Conservation (phyloP, 768 basidiomycete species). For the Leccinum uliginosum region DNA sequence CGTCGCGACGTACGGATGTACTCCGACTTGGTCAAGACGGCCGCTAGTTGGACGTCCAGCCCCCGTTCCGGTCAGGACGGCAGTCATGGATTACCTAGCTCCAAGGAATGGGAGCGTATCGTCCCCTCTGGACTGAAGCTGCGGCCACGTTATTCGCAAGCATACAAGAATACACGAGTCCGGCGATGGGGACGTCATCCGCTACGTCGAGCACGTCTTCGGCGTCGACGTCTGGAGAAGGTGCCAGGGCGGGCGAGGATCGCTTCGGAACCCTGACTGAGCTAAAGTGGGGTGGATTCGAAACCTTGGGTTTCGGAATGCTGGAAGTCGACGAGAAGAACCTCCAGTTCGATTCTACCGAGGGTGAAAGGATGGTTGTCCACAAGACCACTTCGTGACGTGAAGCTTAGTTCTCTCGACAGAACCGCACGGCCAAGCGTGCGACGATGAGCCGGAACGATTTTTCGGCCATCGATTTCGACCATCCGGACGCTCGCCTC, state of each 20-base stretch:
- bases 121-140: slow-evolving; percentile 57
- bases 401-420: slow-evolving; percentile 8
- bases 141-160: slow-evolving; percentile 66
- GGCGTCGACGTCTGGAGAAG: slow-evolving; percentile 33
- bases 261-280: slow-evolving; percentile 80
- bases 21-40: slow-evolving; percentile 75
- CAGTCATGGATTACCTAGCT: slow-evolving; percentile 41
- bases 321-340: slow-evolving; percentile 54
- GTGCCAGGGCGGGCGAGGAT: slow-evolving; percentile 51
- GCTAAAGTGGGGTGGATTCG: slow-evolving; percentile 90
- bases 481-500: slow-evolving; percentile 71
- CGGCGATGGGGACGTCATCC: slow-evolving; percentile 33
- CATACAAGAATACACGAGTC: slow-evolving; percentile 54
- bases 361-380: slow-evolving; percentile 67
- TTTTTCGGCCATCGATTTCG: slow-evolving; percentile 81
- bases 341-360: slow-evolving; percentile 89
- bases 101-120: slow-evolving; percentile 77
- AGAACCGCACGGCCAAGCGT: slow-evolving; percentile 71
- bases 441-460: slow-evolving; percentile 89
- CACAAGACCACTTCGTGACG: neutral
- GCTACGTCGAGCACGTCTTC: slow-evolving; percentile 40
- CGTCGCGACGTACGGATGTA: slow-evolving; percentile 85
- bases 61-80: slow-evolving; percentile 23
- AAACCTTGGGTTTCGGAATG: slow-evolving; percentile 72
- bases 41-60: slow-evolving; percentile 43